Percentiles rank a stretch among this genome's conserved stretches.
These are phyloP conservation scores for Polygonum maritimum DNA, from an alignment of 148 eudicot genomes.

Conservation along the genomic window DNA sequence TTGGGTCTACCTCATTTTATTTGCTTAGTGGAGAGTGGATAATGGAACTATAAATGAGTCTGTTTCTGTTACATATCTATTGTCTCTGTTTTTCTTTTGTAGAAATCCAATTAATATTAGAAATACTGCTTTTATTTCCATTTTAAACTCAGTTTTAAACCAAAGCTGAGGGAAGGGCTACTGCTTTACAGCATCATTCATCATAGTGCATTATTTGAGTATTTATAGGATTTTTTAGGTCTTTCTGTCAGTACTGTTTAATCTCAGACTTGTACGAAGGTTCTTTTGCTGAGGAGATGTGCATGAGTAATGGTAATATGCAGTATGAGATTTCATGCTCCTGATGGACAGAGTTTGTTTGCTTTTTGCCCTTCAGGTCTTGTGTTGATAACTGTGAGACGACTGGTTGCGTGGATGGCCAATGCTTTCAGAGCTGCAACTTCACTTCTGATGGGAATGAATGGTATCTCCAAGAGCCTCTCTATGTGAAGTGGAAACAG, in stretches of 20 bases:
- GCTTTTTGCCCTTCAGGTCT: constrained; percentile 28
- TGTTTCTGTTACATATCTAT: neutral
- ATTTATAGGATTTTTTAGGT: neutral
- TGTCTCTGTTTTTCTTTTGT: neutral
- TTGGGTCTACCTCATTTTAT: neutral
- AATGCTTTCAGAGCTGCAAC: constrained; percentile 73
- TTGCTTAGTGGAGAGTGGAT: neutral
- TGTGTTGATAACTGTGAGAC: constrained; percentile 77
- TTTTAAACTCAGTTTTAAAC: neutral
- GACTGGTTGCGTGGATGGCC: constrained; percentile 75
- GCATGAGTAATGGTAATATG: neutral
- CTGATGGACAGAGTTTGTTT: neutral
- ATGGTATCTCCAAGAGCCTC: constrained; percentile 97
- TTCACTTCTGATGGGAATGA: constrained; percentile 67
- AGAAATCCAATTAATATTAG: neutral
- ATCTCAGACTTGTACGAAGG: neutral
- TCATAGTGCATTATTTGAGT: neutral
- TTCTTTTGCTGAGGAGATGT: neutral
- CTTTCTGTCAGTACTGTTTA: neutral
- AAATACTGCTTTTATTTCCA: neutral
- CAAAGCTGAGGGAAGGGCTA: neutral
- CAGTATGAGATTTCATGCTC: neutral
- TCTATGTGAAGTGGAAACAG: constrained; percentile 80
- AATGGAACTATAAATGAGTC: neutral
- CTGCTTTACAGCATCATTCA: neutral